phyloP scores from a whole-genome alignment of 176 grass and related monocot species.

The Alloteropsis semialata region DNA sequence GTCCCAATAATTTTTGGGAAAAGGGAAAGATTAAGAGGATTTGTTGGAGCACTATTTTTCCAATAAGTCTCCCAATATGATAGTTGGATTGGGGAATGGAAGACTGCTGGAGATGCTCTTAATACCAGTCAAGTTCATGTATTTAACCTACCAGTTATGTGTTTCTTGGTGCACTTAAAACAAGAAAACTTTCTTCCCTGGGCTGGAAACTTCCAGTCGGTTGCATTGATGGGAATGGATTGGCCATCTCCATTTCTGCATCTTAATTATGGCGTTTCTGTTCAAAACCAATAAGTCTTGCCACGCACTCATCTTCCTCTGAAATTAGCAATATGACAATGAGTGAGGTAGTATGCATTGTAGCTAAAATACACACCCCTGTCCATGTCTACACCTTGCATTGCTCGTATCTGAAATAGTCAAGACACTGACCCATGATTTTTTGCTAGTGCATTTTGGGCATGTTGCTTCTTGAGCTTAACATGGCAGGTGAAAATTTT shows the following conservation, averaged over 20 bases:
- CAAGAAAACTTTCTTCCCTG: not conserved
- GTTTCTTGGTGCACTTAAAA: conserved; percentile 4
- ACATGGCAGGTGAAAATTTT: no score
- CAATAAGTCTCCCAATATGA: no score
- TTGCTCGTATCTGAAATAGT: not conserved
- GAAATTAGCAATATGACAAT: not conserved
- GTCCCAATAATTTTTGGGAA: no score
- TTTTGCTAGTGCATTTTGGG: not conserved
- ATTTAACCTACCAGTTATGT: not conserved
- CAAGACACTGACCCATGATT: not conserved
- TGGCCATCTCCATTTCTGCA: not conserved
- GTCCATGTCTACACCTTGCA: not conserved
- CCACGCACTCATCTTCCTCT: not conserved
- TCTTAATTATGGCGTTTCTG: not conserved
- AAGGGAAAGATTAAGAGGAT: no score
- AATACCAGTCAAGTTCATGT: not conserved
- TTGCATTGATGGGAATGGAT: not conserved
- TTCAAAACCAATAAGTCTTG: not conserved
- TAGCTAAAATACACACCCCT: not conserved
- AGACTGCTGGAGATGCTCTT: no score
- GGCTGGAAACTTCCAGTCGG: not conserved
- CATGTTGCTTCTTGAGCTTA: not conserved
- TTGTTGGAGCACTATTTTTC: no score
- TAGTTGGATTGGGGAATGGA: no score
- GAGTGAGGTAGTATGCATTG: no score